A percentile compares a stretch with the other conserved stretches of the same genome.
These are phyloP conservation scores for Parsonsia alboflavescens DNA, from an alignment of 257 asterid genomes.

Conservation along the genomic window DNA sequence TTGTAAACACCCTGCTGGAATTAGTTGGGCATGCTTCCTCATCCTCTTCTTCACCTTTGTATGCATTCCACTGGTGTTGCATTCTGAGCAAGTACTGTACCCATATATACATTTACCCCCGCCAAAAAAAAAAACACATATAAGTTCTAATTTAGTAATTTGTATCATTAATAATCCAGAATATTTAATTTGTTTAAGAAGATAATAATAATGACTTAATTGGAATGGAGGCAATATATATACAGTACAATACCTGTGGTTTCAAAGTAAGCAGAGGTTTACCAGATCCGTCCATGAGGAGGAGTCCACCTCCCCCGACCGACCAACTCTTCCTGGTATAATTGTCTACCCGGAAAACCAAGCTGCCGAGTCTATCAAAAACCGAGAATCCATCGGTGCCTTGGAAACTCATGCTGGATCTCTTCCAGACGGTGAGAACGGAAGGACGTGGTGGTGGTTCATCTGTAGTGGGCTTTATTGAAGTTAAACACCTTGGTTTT, in stretches of 20 bases:
- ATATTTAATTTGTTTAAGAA: too few species aligned
- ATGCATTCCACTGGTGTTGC: slow-evolving; percentile 36
- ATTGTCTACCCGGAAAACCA: slow-evolving; percentile 37
- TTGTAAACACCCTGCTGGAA: slow-evolving; percentile 18
- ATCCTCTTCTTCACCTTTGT: slow-evolving; percentile 22
- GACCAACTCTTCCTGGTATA: slow-evolving; percentile 27
- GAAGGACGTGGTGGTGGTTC: background rate
- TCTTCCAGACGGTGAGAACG: slow-evolving; percentile 37
- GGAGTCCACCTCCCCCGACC: slow-evolving; percentile 19
- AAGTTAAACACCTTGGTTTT: background rate
- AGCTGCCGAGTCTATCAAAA: slow-evolving; percentile 24
- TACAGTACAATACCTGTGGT: slow-evolving; percentile 35
- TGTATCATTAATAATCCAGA: too few species aligned
- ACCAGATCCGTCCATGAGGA: slow-evolving; percentile 41
- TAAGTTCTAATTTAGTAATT: too few species aligned
- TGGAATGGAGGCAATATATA: too few species aligned
- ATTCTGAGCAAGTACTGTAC: slow-evolving; percentile 4
- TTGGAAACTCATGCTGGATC: slow-evolving; percentile 39
- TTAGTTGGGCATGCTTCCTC: background rate
- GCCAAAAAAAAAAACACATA: too few species aligned
- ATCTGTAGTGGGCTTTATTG: background rate
- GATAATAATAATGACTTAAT: too few species aligned
- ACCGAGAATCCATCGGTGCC: slow-evolving; percentile 45
- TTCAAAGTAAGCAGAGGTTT: slow-evolving; percentile 27
- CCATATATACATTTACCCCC: too few species aligned